These are phyloP conservation scores for Cladosporium sp. DNA, from an alignment of 2,329 filamentous ascomycete genomes.

Conservation along the genomic window DNA sequence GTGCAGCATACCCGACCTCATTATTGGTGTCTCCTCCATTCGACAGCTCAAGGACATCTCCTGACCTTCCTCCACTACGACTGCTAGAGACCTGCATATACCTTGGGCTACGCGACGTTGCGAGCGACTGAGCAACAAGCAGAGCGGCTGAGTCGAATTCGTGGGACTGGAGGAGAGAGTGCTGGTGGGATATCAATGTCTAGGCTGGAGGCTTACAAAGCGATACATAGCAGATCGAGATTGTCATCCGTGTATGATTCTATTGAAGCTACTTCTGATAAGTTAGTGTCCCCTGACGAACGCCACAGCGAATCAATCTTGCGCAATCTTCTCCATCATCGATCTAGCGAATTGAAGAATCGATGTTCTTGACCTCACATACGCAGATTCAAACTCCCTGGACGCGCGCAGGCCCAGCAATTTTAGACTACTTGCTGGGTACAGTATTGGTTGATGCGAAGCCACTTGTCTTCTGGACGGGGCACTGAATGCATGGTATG, in stretches of 20 bases:
- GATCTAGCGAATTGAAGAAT: background rate
- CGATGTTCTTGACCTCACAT: no score
- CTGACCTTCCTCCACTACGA: background rate
- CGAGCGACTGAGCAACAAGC: background rate
- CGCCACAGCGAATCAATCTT: background rate
- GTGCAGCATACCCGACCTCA: background rate
- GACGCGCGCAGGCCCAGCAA: no score
- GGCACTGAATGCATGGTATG: no score
- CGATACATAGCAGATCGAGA: background rate
- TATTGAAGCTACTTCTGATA: background rate
- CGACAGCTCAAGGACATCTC: background rate
- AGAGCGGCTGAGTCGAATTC: background rate
- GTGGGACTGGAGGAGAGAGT: background rate
- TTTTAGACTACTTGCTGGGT: no score
- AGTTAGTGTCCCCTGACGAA: background rate
- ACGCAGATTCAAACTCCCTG: no score
- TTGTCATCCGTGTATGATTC: background rate
- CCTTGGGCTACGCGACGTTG: background rate
- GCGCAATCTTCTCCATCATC: background rate
- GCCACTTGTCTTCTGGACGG: no score
- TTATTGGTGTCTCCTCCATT: background rate
- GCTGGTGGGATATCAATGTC: background rate
- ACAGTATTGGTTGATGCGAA: no score
- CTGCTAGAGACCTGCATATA: background rate
- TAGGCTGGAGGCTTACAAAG: background rate